Evolutionary conservation across 345 rosid genomes (phyloP), one percentile per base, ranked within the genome.

Genomic region (Alliaria petiolata): DNA sequence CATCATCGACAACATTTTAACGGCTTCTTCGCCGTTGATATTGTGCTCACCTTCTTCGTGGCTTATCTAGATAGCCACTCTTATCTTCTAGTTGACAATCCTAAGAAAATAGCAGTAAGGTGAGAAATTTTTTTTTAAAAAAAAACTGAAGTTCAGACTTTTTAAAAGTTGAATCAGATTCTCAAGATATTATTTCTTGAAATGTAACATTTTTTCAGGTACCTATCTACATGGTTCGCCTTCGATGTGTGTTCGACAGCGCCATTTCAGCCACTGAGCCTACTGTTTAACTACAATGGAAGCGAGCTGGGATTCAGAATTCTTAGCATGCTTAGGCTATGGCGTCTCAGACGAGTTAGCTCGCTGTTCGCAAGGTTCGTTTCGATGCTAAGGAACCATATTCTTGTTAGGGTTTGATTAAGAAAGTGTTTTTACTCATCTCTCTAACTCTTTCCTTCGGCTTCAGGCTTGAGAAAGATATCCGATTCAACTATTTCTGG

Each of bases 381-480:
- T 43, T 72, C 46, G 36, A 28, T 39, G 38, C 66, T 75, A 51
- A 77, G 54, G 44, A 34, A 51, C 25, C 50, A 28, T 62, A 71
- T 65, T 44, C 55, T 40, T 72, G 59, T 42, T 49, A 62, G 4
- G 15, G 8, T 55, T 52, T 60, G 8, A 49, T 14, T 19, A 65
- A 38, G 19, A 42, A 39, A n/a, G 16, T n/a, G 30, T 49, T 14
- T 3, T 15, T 55, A 51, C 76, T 79, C 54, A 78, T 71, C n/a
- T 42, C 64, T 68, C 10, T 14, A 52, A 9, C 51, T 68, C 43
- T 71, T 62, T 71, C 30, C 62, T 73, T 81, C 67, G 19, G 42
- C n/a, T 82, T 67, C 87, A 93, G 97, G 84, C 97, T 95, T 62
- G 99, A 95, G 84, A 95, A 91, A 83, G 99, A 95, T 81, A 95